Evolutionary conservation across 768 basidiomycete species (phyloP).

Genomic region (Auriculariales sp.): DNA sequence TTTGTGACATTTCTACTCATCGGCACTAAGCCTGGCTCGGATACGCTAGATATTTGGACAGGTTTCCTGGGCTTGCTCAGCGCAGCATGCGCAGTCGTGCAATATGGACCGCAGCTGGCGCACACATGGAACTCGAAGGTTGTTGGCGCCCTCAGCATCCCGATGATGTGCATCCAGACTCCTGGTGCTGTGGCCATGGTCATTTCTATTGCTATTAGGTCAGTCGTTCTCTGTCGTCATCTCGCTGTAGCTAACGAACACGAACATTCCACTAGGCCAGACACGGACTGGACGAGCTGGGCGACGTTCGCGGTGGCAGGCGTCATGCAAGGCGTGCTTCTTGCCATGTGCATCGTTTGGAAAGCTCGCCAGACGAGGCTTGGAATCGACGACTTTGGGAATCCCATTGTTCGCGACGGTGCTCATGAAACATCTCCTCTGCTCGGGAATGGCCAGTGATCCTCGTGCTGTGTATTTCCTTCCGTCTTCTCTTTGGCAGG

Average conservation of each 20-base stretch:
- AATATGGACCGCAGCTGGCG: conserved; percentile 79
- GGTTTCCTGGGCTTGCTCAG: conserved; percentile 77
- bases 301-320: conserved; percentile 69
- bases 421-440: neutral
- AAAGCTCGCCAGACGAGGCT: conserved; percentile 60
- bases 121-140: conserved; percentile 67
- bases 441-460: too few relatives aligned
- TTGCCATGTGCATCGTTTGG: conserved; percentile 79
- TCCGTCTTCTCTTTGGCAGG: too few relatives aligned
- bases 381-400: conserved; percentile 83
- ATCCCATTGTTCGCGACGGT: conserved; percentile 21
- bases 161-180: conserved; percentile 91
- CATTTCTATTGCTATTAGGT: conserved; percentile 60
- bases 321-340: conserved; percentile 65
- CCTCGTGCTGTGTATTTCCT: too few relatives aligned
- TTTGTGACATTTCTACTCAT: conserved; percentile 53
- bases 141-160: conserved; percentile 86
- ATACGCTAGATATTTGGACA: conserved; percentile 47
- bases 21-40: conserved; percentile 21
- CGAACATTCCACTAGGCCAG: conserved; percentile 31
- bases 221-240: conserved; percentile 8
- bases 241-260: neutral
- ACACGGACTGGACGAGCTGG: conserved; percentile 84
- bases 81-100: conserved; percentile 60
- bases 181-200: conserved; percentile 86